Evolutionary conservation across 495 filamentous ascomycete species (phyloP).

Genomic region (Neurospora cerealis): DNA sequence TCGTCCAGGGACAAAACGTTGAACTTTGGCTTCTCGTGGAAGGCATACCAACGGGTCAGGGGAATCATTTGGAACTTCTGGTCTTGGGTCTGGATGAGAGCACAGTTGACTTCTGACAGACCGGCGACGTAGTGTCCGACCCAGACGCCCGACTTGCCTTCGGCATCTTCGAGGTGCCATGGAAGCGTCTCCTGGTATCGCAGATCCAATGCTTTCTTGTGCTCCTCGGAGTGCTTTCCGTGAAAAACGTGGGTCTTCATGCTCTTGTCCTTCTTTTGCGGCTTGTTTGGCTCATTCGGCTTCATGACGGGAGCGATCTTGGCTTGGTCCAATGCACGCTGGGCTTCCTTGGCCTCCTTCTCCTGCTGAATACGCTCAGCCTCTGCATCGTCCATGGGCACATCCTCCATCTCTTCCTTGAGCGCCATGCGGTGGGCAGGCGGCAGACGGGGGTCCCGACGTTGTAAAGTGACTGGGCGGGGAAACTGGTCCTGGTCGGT

Average conservation of each 20-base stretch:
- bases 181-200: slow-evolving; percentile 92
- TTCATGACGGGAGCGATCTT: slow-evolving; percentile 70
- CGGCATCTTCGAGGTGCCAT: slow-evolving; percentile 95
- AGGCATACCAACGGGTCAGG: slow-evolving; percentile 90
- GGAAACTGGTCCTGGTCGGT: slow-evolving; percentile 72
- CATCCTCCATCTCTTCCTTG: slow-evolving; percentile 42
- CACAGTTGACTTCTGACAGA: slow-evolving; percentile 64
- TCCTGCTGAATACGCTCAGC: slow-evolving; percentile 49
- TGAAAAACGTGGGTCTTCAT: slow-evolving; percentile 61
- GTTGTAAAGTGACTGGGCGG: slow-evolving; percentile 76
- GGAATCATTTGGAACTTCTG: slow-evolving; percentile 76
- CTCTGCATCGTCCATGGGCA: slow-evolving; percentile 54
- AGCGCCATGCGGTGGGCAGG: slow-evolving; percentile 43
- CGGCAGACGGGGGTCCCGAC: slow-evolving; percentile 74
- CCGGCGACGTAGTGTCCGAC: slow-evolving; percentile 81
- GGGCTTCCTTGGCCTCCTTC: slow-evolving; percentile 69
- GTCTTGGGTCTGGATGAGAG: slow-evolving; percentile 54
- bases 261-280: slow-evolving; percentile 60
- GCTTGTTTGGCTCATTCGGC: slow-evolving; percentile 41
- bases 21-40: slow-evolving; percentile 73
- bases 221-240: slow-evolving; percentile 49
- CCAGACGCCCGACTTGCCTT: slow-evolving; percentile 79
- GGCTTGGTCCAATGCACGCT: slow-evolving; percentile 71
- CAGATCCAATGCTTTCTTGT: slow-evolving; percentile 66
- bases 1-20: slow-evolving; percentile 74